These are phyloP conservation scores for Leccinum subgranulosum DNA, from an alignment of 768 basidiomycete genomes.

Conservation along the genomic window DNA sequence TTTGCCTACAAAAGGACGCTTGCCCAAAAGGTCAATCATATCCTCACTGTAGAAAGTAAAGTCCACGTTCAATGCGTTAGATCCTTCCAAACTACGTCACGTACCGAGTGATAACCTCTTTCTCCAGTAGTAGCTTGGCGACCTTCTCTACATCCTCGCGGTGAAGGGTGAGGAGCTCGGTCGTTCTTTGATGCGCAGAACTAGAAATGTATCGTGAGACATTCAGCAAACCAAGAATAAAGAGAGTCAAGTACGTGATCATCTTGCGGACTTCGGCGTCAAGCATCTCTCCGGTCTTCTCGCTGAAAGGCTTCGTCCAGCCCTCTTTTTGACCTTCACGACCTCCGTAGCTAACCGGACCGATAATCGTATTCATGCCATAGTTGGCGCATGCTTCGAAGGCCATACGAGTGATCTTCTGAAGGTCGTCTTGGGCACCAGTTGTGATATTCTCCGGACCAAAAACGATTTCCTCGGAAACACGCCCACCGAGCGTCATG, in stretches of 20 bases:
- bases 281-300: constrained; percentile 93
- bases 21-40: constrained; percentile 80
- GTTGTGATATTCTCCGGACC: constrained; percentile 89
- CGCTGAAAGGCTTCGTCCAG: constrained; percentile 98
- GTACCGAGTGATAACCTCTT: constrained; percentile 92
- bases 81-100: constrained; percentile 16
- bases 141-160: constrained; percentile 91
- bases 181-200: constrained; percentile 81
- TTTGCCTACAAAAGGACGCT: constrained; percentile 73
- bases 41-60: constrained; percentile 57
- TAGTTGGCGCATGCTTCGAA: constrained; percentile 95
- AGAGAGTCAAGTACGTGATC: constrained; percentile 63
- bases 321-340: constrained; percentile 76
- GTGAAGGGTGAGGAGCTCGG: constrained; percentile 74
- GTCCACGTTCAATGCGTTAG: neutral
- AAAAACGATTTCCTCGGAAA: constrained; percentile 98
- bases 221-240: neutral
- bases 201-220: constrained; percentile 32
- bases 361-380: constrained; percentile 94
- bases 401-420: constrained; percentile 98
- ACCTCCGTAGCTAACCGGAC: constrained; percentile 96
- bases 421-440: constrained; percentile 96
- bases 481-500: constrained; percentile 97
- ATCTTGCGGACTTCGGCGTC: constrained; percentile 92
- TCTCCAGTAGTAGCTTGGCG: constrained; percentile 84